Base-by-base conservation (phyloP, 2,329 filamentous ascomycete genomes). In the Nigrospora oryzae region DNA sequence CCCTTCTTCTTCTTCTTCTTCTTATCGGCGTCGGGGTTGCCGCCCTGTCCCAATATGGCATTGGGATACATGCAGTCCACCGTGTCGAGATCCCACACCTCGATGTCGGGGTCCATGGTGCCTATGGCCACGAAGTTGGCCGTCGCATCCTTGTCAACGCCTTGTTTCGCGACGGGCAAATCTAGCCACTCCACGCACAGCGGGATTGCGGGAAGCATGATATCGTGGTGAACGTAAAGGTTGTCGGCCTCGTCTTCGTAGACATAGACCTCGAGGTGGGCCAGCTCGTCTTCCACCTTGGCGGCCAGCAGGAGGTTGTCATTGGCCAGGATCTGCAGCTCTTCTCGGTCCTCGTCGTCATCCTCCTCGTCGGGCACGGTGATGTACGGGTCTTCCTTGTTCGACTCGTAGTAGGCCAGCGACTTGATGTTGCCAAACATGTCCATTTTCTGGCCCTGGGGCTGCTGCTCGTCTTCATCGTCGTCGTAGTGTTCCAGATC, bases 31-130 rank as follows among this genome's bases (percentile, higher is more conserved):
- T 70, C 69, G 2, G 66, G 58, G 38, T 71, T 74, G 34, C 71
- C 73, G 45, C 78, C 81, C 60, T 91, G 86, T 11, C 93, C 93
- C 5, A 98, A 80, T 51, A 98, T 94, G 11, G 91, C 90, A 61
- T 95, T 95, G 17, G 93, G 93, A 61, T 96, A 98, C 86, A 98
- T 95, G 79, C 86, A 87, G 69, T 98, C 93, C 43, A 98, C 82
- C 8, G 89, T 85, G 63, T 98, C 93, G 43, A 98, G 74, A 61
- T 98, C 90, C 93, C 93, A 98, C 44, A 98, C 83, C 70, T 98
- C 93, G 55, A 98, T 98, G 59, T 98, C 93, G 2, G 93, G 91
- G 60, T 97, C 91, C 81, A 97, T 95, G 5, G 93, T 97, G 46
- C 90, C 93, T 34, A 98, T 81, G 5, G 93, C 93, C 17, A 95